Percentiles rank a stretch among this genome's conserved stretches.
Evolutionary conservation across 2,329 filamentous ascomycete species (phyloP).

Genomic region (Apiospora marii): DNA sequence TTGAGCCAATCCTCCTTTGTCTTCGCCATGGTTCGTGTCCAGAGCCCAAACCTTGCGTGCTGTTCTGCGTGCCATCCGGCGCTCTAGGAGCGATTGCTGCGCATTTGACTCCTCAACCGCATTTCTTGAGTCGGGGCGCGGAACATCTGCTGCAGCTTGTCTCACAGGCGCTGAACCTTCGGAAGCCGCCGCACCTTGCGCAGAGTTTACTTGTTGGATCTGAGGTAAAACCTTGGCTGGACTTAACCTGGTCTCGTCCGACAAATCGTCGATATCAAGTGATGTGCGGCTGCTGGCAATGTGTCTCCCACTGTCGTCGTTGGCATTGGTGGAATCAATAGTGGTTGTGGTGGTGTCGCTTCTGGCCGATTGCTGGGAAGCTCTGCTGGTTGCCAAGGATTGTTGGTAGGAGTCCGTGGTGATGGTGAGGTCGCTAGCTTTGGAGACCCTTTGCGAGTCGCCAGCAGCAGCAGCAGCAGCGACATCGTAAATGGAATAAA

Average conservation of each 20-base stretch:
- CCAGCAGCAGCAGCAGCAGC: neutral
- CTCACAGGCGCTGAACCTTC: slow-evolving; percentile 19
- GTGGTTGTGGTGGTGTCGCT: slow-evolving; percentile 30
- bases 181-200: neutral
- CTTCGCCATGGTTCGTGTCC: slow-evolving; percentile 31
- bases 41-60: slow-evolving; percentile 29
- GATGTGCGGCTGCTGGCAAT: slow-evolving; percentile 5
- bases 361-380: slow-evolving; percentile 31
- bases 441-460: slow-evolving; percentile 30
- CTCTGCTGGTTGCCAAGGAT: slow-evolving; percentile 30
- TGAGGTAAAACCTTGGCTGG: neutral
- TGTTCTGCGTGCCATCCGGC: slow-evolving; percentile 35
- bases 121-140: slow-evolving; percentile 24
- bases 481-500: slow-evolving; percentile 8
- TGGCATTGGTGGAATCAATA: neutral
- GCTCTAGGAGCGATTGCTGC: slow-evolving; percentile 33
- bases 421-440: slow-evolving; percentile 30
- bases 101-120: slow-evolving; percentile 14
- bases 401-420: slow-evolving; percentile 31
- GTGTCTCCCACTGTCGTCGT: neutral
- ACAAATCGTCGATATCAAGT: neutral
- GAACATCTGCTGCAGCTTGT: slow-evolving; percentile 23
- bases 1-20: slow-evolving; percentile 7
- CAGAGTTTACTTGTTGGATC: slow-evolving; percentile 17
- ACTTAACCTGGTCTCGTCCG: slow-evolving; percentile 1